Conservation (phyloP, 805 yeast species). For the Wickerhamiella cacticola region DNA sequence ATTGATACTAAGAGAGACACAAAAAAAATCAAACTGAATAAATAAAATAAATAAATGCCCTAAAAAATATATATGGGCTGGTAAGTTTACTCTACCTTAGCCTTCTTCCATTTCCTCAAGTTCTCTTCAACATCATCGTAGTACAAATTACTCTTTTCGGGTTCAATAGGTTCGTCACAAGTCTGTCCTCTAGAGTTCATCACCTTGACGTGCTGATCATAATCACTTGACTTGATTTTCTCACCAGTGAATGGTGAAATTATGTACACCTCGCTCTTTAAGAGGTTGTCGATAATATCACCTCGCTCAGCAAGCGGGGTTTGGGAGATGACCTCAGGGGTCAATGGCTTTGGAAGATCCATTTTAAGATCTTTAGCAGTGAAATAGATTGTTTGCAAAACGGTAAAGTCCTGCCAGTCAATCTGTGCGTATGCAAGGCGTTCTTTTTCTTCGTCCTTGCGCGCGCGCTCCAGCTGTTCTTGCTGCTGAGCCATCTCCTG, state of each 20-base stretch:
- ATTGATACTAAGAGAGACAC: not conserved
- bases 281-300: conserved; percentile 24
- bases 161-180: conserved; percentile 35
- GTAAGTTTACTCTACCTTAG: not conserved
- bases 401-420: conserved; percentile 76
- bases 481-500: conserved; percentile 4
- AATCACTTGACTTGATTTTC: conserved; percentile 54
- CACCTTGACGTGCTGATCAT: conserved; percentile 51
- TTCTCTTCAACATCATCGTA: conserved; percentile 10
- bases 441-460: conserved; percentile 30
- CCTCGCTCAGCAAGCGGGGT: conserved; percentile 37
- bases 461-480: not conserved
- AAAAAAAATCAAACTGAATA: too few species aligned
- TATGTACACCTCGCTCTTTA: conserved; percentile 25
- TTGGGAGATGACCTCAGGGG: conserved; percentile 8
- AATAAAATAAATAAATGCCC: not conserved
- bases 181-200: too few species aligned
- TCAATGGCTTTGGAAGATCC: conserved; percentile 32
- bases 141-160: conserved; percentile 23
- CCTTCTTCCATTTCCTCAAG: conserved; percentile 4
- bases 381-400: conserved; percentile 58
- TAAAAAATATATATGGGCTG: too few species aligned
- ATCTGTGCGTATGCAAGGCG: conserved; percentile 55
- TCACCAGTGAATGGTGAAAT: conserved; percentile 73
- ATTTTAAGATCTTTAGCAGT: conserved; percentile 38